Conservation (phyloP, 305 asterid genomes). For the Rubia tinctorum region DNA sequence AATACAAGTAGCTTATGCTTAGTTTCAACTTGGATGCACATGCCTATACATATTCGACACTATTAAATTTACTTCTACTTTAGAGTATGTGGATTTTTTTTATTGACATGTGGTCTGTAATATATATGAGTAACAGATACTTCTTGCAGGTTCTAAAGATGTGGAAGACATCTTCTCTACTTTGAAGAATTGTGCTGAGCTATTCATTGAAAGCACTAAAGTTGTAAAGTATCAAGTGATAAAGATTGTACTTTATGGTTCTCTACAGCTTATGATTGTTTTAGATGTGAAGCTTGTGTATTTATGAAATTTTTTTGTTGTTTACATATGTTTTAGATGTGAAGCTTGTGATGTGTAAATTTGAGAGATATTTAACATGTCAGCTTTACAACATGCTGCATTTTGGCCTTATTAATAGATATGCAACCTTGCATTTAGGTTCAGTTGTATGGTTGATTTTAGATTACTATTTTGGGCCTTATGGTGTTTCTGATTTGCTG, state of each 20-base stretch:
- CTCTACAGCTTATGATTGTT: not conserved
- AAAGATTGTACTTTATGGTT: constrained; percentile 1
- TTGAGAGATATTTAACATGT: not conserved
- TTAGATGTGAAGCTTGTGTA: not conserved
- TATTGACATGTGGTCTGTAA: too few relatives aligned
- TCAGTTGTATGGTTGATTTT: not conserved
- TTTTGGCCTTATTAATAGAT: not conserved
- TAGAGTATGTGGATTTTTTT: too few relatives aligned
- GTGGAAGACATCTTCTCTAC: constrained; percentile 63
- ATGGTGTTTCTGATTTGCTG: too few relatives aligned
- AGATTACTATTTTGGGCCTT: not conserved
- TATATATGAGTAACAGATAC: constrained; percentile 4
- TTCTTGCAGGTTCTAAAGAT: constrained; percentile 76
- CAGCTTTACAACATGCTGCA: not conserved
- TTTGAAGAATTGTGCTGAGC: constrained; percentile 64
- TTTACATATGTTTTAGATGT: not conserved
- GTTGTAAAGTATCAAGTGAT: constrained; percentile 70
- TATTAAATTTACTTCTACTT: too few relatives aligned
- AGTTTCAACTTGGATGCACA: too few relatives aligned
- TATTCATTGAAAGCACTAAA: constrained; percentile 45
- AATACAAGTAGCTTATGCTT: too few relatives aligned
- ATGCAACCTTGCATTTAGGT: not conserved
- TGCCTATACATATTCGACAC: too few relatives aligned
- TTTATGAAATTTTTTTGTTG: too few relatives aligned
- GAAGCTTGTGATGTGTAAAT: not conserved